Evolutionary conservation across 148 eudicot species (phyloP), one percentile per base, ranked within the genome.

Genomic region (Cornus controversa): DNA sequence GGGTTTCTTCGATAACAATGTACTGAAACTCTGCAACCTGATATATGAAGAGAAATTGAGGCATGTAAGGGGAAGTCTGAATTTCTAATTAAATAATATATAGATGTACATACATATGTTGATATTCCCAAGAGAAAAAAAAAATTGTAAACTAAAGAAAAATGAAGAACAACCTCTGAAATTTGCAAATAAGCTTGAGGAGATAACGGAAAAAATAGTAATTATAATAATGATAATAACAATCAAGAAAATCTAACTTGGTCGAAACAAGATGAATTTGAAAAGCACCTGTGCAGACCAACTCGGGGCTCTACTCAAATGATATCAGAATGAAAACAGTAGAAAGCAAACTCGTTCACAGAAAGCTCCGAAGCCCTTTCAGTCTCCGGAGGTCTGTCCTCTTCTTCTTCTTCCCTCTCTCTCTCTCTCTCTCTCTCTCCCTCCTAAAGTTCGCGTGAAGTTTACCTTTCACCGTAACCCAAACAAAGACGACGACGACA

Each of bases 31-130:
- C 69, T 7, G 22, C 11, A 14, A 57, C 34, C 79, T 77, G 73
- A 68, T 14, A 34, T 57, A 28, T 20, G 29, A 70, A 77, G n/a
- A 28, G 15, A 22, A 67, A 50, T 22, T n/a, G n/a, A 40, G 10
- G 57, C n/a, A 24, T 11, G 50, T 29, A 69, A 75, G 71, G 71
- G 71, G 71, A 66, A 75, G 62, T 24, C 18, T 75, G 13, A 16
- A 40, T 18, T 26, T 27, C 23, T 45, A 66, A 45, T 75, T 67
- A 1, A 31, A 31, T 31, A 3, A 31, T 31, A 5, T 31, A 31
- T 5, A 31, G 2, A 0, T 31, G 4, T 31, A 31, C 34, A 31
- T 31, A 31, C n/a, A n/a, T 40, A 40, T 40, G 45, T 40, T 4
- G 0, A 40, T 40, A 40, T 40, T 40, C 8, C 45, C 45, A 40